Base-by-base conservation (phyloP, 495 filamentous ascomycete species). In the Articulospora tetracladia region DNA sequence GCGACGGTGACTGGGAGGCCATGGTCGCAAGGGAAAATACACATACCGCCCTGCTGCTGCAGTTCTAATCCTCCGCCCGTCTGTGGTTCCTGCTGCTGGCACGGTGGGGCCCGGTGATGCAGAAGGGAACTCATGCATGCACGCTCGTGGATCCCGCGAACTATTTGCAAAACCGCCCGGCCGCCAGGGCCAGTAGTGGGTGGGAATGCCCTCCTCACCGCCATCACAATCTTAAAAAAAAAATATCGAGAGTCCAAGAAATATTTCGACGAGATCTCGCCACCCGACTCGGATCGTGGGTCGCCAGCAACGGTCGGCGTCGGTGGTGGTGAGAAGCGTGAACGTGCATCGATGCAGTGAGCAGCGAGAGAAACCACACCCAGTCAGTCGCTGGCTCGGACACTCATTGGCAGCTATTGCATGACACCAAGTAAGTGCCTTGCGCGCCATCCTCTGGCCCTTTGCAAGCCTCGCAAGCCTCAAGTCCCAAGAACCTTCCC, bases 191-290 rank as follows among this genome's bases (percentile, higher is more conserved):
- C 47, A 25, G 47, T 25, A 25, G 8, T 25, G 22, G 47, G 25
- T 39, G 53, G 53, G 54, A 47, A 47, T 47, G 24, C n/a, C 54
- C 22, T 46, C 25, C 49, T 61, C 65, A 67, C 65, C 60, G 60
- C 65, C 47, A 57, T 56, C 65, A 47, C 61, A 63, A 67, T 64
- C 57, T 64, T 64, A 67, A 66, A 56, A 36, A 25, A 24, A 50
- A 8, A 24, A 3, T 50, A 6, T 50, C 25, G 20, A 25, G 11
- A 50, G 10, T 25, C 17, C 28, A 36, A 41, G 17, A 19, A 23
- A 24, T 13, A 44, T 7, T 8, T 44, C 39, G 15, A 44, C 3
- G n/a, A 44, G n/a, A n/a, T 3, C 17, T 8, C 39, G 39, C n/a
- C n/a, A n/a, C n/a, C n/a, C n/a, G n/a, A n/a, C n/a, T n/a, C n/a